Evolutionary conservation across 345 rosid genomes (phyloP), one percentile per base, ranked within the genome.

Genomic region (Eucalyptus erythrocorys): DNA sequence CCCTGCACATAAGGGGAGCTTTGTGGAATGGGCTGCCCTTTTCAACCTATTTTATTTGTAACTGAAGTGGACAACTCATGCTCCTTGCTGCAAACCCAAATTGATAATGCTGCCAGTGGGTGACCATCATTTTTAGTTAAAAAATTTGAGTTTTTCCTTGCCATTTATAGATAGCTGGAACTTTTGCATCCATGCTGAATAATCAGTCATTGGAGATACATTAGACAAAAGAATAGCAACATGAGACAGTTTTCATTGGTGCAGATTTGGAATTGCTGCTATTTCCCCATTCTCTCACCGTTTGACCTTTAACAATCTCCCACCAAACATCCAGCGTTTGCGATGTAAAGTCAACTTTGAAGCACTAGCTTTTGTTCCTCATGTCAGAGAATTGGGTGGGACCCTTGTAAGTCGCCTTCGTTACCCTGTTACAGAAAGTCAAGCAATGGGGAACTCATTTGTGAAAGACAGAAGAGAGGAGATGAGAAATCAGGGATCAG

Each of bases 231-330:
- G 13, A 76, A 40, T 43, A 40, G 50, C 21, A 17, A 40, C 12
- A 61, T 49, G 81, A 64, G 48, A 37, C 26, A 21, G 84, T 82
- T 64, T 89, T 85, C 59, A 45, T 88, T 89, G 71, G 53, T 93
- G 93, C 94, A 98, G 99, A 87, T 95, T 95, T 87, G 98, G 99
- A 49, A 92, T 98, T 42, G 99, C 95, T 84, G 99, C 99, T 86
- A 93, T 98, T 91, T 96, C 99, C 13, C 99, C 99, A 19, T 97
- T 97, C 93, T 98, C 99, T 80, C 99, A 98, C 89, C 99, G 97
- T 76, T 91, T 98, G 89, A 96, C 95, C 19, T 98, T 98, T 92
- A 99, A 98, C 87, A 93, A 94, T 88, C 88, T 98, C 91, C 97
- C 98, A 13, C 87, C 88, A 48, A 88, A 92, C 89, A 94, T 96